A percentile compares a stretch with the other conserved stretches of the same genome.
Conservation (phyloP, 2,329 filamentous ascomycete species). For the Botryotinia convoluta region DNA sequence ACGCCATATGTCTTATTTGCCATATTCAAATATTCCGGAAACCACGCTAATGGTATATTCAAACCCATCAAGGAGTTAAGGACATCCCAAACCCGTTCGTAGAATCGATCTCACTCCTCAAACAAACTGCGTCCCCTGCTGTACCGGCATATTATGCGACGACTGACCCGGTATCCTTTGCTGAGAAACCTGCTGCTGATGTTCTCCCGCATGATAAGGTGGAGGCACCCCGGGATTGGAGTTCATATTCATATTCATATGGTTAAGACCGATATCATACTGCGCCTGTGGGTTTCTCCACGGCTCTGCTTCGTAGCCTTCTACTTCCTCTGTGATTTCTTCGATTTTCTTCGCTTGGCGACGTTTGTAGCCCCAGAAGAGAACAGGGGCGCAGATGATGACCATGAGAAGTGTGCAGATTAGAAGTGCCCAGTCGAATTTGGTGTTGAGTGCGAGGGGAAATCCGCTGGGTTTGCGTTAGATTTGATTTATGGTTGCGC, state of each 20-base stretch:
- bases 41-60: neutral
- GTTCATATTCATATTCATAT: constrained; percentile 9
- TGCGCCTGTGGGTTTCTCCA: constrained; percentile 15
- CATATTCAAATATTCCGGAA: neutral
- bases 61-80: too few relatives aligned
- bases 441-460: constrained; percentile 51
- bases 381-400: constrained; percentile 38
- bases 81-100: too few relatives aligned
- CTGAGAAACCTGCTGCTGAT: neutral
- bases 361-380: constrained; percentile 24
- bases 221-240: neutral
- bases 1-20: neutral
- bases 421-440: constrained; percentile 48
- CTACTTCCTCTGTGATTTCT: neutral
- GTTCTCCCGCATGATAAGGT: neutral
- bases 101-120: neutral
- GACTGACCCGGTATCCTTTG: neutral
- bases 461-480: constrained; percentile 48
- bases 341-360: constrained; percentile 1
- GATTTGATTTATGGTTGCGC: neutral
- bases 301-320: constrained; percentile 17
- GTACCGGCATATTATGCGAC: constrained; percentile 2
- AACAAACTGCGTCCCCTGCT: constrained; percentile 15
- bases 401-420: constrained; percentile 46
- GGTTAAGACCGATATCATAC: constrained; percentile 12